Evolutionary conservation across 768 basidiomycete species (phyloP).

Genomic region (Imleria badia): DNA sequence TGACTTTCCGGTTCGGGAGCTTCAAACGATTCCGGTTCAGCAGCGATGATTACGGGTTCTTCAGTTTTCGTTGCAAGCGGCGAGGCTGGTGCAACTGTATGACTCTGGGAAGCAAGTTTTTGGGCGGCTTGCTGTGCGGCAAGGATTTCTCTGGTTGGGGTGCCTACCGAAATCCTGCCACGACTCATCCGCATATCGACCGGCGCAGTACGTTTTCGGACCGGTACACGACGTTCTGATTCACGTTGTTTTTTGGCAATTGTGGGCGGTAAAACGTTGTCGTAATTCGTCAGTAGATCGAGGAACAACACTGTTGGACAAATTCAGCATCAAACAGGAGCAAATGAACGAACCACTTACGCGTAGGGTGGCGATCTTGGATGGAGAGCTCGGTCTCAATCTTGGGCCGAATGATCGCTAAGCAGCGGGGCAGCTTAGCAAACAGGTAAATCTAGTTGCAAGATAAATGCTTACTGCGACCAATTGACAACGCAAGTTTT

Average conservation of each 20-base stretch:
- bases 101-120: slow-evolving; percentile 41
- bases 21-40: slow-evolving; percentile 18
- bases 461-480: slow-evolving; percentile 61
- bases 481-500: slow-evolving; percentile 85
- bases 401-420: slow-evolving; percentile 82
- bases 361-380: slow-evolving; percentile 84
- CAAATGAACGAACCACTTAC: slow-evolving; percentile 40
- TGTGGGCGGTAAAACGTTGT: slow-evolving; percentile 72
- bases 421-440: slow-evolving; percentile 1
- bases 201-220: slow-evolving; percentile 83
- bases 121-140: slow-evolving; percentile 67
- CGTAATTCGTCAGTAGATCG: slow-evolving; percentile 78
- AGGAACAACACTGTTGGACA: slow-evolving; percentile 67
- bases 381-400: slow-evolving; percentile 81
- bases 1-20: background rate
- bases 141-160: slow-evolving; percentile 68
- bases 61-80: slow-evolving; percentile 16
- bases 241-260: slow-evolving; percentile 85
- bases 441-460: background rate
- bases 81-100: slow-evolving; percentile 10
- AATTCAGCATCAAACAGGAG: background rate
- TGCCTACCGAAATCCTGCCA: slow-evolving; percentile 68
- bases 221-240: slow-evolving; percentile 78
- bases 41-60: slow-evolving; percentile 15
- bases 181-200: slow-evolving; percentile 88